Evolutionary conservation across 257 asterid genomes (phyloP), one percentile per base, ranked within the genome.

Genomic region (Solanum gracilifrons): DNA sequence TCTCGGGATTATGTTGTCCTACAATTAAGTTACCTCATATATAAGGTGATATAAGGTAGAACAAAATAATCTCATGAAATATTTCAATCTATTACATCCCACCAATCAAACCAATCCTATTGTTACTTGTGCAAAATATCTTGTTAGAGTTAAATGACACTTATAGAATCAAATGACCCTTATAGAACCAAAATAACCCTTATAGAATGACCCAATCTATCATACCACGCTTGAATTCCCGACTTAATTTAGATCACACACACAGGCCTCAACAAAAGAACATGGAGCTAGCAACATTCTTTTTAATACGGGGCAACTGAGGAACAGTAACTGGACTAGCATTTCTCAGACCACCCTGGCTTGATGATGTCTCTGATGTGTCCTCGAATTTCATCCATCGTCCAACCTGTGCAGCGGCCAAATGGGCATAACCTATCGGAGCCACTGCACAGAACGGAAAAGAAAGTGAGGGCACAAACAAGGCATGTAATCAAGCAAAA

Each of bases 331-430:
- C 98, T 33, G 93, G 91, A n/a, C 90, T 93, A 21, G 92, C 97
- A 55, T 88, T 89, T 5, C 94, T 83, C 0, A 82, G 90, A 15
- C 97, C 98, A n/a, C 94, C 95, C 85, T 90, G 96, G 93, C 95
- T 92, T 0, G 99, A 96, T 0, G 98, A 94, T 0, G 97, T 95
- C 92, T 97, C 99, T 0, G 98, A 97, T 4, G 94, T 88, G 5
- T 94, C 99, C 69, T 95, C 98, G 21, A 93, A 95, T 82, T 95
- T 97, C 98, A 97, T 95, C 98, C 98, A 95, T 36, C 93, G 98
- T 15, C 98, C 98, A 58, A 95, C 55, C 89, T 97, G 99, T 15
- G 98, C 92, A 41, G 98, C 99, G 0, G 99, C 99, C 92, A 97
- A 89, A 75, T 97, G 98, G 1, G 99, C 99, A 77, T 97, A 97